phyloP scores from a whole-genome alignment of 345 rosid species.

The Ricinus communis region DNA sequence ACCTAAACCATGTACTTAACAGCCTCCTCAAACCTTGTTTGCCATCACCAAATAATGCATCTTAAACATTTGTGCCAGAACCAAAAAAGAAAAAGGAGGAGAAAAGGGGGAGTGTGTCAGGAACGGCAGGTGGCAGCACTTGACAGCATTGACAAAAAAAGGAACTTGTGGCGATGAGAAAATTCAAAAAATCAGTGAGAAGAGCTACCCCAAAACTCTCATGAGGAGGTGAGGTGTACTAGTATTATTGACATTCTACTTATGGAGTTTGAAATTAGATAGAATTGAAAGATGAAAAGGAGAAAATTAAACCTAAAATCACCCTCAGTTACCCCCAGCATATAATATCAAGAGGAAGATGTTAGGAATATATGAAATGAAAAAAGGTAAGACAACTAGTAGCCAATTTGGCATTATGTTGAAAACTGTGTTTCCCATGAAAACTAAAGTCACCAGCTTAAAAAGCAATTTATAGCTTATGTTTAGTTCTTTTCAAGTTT shows the following conservation, averaged over 20 bases:
- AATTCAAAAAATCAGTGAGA: background rate
- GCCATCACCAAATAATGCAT: background rate
- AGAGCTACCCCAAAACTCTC: background rate
- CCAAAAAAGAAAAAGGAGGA: background rate
- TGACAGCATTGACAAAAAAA: background rate
- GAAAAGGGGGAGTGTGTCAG: too few relatives aligned
- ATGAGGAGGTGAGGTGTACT: background rate
- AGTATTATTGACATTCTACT: background rate
- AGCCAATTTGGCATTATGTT: too few relatives aligned
- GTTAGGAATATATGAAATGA: background rate
- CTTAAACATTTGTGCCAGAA: background rate
- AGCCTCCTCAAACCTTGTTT: background rate
- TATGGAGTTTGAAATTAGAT: background rate
- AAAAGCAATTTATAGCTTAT: too few relatives aligned
- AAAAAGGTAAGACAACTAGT: background rate
- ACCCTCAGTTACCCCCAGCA: background rate
- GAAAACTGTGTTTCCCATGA: too few relatives aligned
- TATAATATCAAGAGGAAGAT: background rate
- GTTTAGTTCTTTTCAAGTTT: too few relatives aligned
- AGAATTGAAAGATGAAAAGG: slow-evolving; percentile 5
- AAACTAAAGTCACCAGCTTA: too few relatives aligned
- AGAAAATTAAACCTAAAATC: background rate
- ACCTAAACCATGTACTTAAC: background rate
- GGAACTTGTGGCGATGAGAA: background rate
- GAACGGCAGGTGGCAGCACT: background rate